Conservation (phyloP, 2,329 filamentous ascomycete species). For the Ophiostoma sp. region DNA sequence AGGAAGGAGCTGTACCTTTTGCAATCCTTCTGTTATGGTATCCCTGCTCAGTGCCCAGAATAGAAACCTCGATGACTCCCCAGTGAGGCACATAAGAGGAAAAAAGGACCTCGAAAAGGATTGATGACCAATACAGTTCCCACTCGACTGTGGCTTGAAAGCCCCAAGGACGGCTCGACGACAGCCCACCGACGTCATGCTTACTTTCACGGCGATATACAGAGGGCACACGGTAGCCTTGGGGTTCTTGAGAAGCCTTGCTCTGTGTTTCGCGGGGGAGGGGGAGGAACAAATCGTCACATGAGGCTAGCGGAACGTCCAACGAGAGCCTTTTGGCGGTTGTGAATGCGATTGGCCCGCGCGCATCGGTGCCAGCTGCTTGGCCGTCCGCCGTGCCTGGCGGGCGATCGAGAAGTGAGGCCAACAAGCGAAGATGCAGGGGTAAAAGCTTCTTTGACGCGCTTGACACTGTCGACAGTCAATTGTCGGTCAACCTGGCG, state of each 20-base stretch:
- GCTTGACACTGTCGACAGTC: too few relatives aligned
- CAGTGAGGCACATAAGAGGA: background rate
- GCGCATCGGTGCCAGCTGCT: too few relatives aligned
- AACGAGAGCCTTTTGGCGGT: background rate
- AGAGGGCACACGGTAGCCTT: too few relatives aligned
- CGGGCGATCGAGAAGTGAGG: background rate
- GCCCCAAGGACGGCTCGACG: background rate
- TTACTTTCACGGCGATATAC: background rate
- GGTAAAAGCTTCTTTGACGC: background rate
- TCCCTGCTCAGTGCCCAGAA: background rate
- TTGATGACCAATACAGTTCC: background rate
- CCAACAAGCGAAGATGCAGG: background rate
- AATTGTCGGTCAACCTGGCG: background rate
- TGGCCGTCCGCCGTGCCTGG: background rate
- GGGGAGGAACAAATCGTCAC: background rate
- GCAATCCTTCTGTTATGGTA: background rate
- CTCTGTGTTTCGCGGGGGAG: background rate
- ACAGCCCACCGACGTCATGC: constrained; percentile 2
- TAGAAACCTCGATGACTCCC: background rate
- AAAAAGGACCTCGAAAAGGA: background rate
- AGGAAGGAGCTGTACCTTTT: background rate
- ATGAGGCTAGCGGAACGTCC: background rate
- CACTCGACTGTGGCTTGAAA: background rate
- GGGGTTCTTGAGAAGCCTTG: background rate
- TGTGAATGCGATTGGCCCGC: background rate